phyloP scores from a whole-genome alignment of 2,329 filamentous ascomycete genomes.

The Colletotrichum ledebouriae region DNA sequence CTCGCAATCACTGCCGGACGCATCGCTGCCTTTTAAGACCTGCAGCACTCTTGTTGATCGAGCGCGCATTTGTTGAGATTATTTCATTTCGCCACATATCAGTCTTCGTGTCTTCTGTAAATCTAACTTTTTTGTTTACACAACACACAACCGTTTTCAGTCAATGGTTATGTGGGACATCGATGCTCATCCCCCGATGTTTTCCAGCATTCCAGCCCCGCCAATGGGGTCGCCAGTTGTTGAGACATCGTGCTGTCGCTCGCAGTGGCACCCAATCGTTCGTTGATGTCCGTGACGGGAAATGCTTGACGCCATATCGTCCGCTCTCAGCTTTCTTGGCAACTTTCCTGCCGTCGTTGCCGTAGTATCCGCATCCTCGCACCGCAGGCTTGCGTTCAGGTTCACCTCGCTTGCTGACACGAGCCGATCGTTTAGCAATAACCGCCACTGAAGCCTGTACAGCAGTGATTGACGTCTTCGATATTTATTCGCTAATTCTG shows the following conservation, averaged over 20 bases:
- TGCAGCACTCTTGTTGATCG: not conserved
- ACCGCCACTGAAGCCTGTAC: no score
- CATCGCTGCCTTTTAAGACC: slow-evolving; percentile 2
- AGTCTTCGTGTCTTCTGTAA: not conserved
- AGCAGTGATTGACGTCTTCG: no score
- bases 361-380: not conserved
- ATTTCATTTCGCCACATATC: slow-evolving; percentile 20
- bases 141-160: slow-evolving; percentile 17
- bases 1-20: not conserved
- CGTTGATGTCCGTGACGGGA: not conserved
- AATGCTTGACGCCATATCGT: slow-evolving; percentile 3
- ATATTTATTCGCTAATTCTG: no score
- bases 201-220: slow-evolving; percentile 18
- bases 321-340: not conserved
- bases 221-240: not conserved
- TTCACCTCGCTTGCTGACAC: not conserved
- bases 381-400: not conserved
- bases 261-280: not conserved
- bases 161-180: not conserved
- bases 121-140: slow-evolving; percentile 8
- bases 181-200: slow-evolving; percentile 2
- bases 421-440: no score
- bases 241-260: slow-evolving; percentile 21
- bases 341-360: slow-evolving; percentile 5
- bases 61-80: slow-evolving; percentile 1